Percentiles rank a stretch among this genome's conserved stretches.
Conservation (phyloP, 1,284 basidiomycete genomes). For the Rhodotorula sp. region DNA sequence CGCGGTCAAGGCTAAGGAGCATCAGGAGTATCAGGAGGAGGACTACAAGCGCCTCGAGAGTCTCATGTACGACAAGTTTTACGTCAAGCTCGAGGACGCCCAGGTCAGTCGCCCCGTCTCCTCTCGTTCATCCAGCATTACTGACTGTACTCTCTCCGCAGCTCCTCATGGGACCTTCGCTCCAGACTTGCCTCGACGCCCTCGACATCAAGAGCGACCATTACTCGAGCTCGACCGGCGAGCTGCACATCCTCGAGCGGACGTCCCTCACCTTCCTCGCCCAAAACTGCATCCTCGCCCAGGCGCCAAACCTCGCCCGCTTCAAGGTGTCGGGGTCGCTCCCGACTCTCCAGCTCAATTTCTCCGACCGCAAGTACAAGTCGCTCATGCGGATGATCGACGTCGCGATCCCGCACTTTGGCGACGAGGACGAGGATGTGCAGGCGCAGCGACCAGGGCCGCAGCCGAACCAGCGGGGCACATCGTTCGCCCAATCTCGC, state of each 20-base stretch:
- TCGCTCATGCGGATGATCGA: slow-evolving; percentile 90
- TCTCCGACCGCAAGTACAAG: slow-evolving; percentile 92
- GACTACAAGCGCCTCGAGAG: slow-evolving; percentile 87
- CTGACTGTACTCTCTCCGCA: slow-evolving; percentile 48
- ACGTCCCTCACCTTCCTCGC: slow-evolving; percentile 88
- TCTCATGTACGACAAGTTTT: slow-evolving; percentile 94
- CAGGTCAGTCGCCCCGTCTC: slow-evolving; percentile 60
- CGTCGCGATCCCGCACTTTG: slow-evolving; percentile 83
- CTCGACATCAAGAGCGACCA: slow-evolving; percentile 55
- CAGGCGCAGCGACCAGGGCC: slow-evolving; percentile 22
- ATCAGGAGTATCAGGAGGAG: slow-evolving; percentile 80
- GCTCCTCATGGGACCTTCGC: slow-evolving; percentile 85
- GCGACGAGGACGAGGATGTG: slow-evolving; percentile 52
- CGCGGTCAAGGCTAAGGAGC: slow-evolving; percentile 79
- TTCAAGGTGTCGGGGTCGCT: slow-evolving; percentile 92
- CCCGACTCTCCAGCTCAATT: slow-evolving; percentile 82
- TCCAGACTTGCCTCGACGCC: slow-evolving; percentile 77
- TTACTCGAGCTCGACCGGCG: slow-evolving; percentile 51
- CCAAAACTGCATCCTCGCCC: slow-evolving; percentile 90
- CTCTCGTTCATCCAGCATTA: too few relatives aligned
- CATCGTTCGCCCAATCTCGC: slow-evolving; percentile 32
- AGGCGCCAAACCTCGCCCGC: slow-evolving; percentile 76
- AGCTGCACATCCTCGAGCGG: slow-evolving; percentile 86
- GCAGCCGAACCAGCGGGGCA: slow-evolving; percentile 8
- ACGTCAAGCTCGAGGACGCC: slow-evolving; percentile 79